Conservation (phyloP, 306 rosid genomes). For the Rosa multiflora region DNA sequence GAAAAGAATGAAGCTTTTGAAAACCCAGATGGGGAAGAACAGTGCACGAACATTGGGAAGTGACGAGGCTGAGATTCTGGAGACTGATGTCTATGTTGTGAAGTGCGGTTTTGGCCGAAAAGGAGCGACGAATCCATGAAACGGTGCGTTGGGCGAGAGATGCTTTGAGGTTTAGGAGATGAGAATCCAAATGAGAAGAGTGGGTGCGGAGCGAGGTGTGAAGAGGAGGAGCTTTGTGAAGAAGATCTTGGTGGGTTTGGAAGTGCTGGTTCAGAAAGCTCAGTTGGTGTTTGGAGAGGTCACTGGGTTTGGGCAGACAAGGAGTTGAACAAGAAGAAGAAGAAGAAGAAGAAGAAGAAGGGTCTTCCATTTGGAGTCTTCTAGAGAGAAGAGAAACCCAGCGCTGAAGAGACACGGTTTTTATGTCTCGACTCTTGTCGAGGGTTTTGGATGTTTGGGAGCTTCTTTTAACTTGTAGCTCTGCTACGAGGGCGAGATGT, state of each 20-base stretch:
- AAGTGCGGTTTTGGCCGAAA: conserved; percentile 38
- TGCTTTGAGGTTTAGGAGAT: conserved; percentile 25
- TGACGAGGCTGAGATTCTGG: conserved; percentile 53
- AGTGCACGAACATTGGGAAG: conserved; percentile 45
- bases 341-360: background rate
- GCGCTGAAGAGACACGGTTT: background rate
- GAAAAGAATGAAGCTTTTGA: too few relatives aligned
- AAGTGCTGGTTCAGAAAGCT: conserved; percentile 52
- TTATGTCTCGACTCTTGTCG: too few relatives aligned
- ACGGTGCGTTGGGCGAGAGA: conserved; percentile 39
- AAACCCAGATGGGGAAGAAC: conserved; percentile 6
- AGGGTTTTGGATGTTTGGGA: background rate
- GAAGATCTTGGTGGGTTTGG: conserved; percentile 39
- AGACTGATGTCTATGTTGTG: conserved; percentile 35
- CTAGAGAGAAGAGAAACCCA: background rate
- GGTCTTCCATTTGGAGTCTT: conserved; percentile 4
- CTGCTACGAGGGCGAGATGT: too few relatives aligned
- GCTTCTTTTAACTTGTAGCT: background rate
- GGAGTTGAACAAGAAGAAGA: too few relatives aligned
- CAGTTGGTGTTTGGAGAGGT: conserved; percentile 45
- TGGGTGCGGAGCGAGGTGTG: conserved; percentile 30
- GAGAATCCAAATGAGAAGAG: conserved; percentile 43
- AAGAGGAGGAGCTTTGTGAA: conserved; percentile 33
- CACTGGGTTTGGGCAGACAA: conserved; percentile 34
- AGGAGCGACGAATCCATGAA: conserved; percentile 61